phyloP scores from a whole-genome alignment of 2,329 filamentous ascomycete species.

The Trichoderma harzianum region DNA sequence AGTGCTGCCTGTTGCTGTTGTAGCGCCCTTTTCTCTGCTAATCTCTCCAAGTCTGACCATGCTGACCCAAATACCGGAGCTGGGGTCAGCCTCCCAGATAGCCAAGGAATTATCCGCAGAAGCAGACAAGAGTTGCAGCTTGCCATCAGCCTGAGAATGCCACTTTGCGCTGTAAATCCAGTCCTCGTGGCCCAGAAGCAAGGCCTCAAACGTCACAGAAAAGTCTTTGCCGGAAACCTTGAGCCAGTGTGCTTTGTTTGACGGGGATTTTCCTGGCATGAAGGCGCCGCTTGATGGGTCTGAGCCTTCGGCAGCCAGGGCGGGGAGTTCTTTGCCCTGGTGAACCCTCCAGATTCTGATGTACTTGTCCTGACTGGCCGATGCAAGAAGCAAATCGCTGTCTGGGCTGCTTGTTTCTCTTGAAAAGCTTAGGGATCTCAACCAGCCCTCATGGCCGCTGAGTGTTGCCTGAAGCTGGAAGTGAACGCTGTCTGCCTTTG shows the following conservation, averaged over 20 bases:
- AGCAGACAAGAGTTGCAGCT: constrained; percentile 74
- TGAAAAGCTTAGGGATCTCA: constrained; percentile 78
- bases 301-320: constrained; percentile 49
- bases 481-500: constrained; percentile 35
- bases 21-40: constrained; percentile 90
- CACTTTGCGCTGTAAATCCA: constrained; percentile 93
- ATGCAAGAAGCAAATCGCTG: constrained; percentile 78
- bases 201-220: constrained; percentile 86
- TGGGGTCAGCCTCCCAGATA: constrained; percentile 82
- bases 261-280: constrained; percentile 67
- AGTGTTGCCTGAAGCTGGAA: constrained; percentile 76
- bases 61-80: constrained; percentile 89
- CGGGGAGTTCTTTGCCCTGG: constrained; percentile 62
- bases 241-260: constrained; percentile 85
- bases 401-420: constrained; percentile 52
- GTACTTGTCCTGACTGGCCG: constrained; percentile 96
- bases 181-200: constrained; percentile 92
- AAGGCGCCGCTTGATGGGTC: constrained; percentile 58
- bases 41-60: constrained; percentile 85
- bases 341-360: constrained; percentile 89
- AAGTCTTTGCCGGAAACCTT: constrained; percentile 60
- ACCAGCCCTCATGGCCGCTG: constrained; percentile 90
- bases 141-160: constrained; percentile 52
- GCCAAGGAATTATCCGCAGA: constrained; percentile 94
- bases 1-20: constrained; percentile 90